Conservation (phyloP, 306 rosid species). For the Trifolium subterraneum region DNA sequence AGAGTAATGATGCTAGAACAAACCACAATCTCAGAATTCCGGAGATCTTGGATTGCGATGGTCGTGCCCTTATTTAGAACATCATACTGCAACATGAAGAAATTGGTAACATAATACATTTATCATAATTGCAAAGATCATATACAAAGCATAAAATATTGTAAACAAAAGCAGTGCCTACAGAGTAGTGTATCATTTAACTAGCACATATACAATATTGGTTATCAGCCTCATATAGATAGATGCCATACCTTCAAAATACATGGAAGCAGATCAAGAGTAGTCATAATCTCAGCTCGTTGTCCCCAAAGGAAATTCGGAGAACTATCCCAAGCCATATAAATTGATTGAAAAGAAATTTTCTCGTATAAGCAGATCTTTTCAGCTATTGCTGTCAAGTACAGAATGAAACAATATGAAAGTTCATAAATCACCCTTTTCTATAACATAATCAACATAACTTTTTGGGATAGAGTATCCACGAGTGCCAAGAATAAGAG, state of each 20-base stretch:
- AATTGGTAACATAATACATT: conserved; percentile 2
- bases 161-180: not conserved
- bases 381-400: conserved; percentile 60
- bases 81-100: conserved; percentile 61
- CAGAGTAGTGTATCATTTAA: conserved; percentile 30
- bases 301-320: conserved; percentile 63
- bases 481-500: conserved; percentile 10
- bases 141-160: conserved; percentile 20
- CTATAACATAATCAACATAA: conserved; percentile 21
- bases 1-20: conserved; percentile 44
- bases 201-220: conserved; percentile 27
- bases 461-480: not conserved
- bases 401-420: conserved; percentile 38
- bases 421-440: conserved; percentile 26
- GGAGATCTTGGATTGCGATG: conserved; percentile 61
- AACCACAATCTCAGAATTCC: conserved; percentile 58
- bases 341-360: conserved; percentile 67
- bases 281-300: conserved; percentile 62
- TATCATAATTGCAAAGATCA: conserved; percentile 30
- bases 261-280: conserved; percentile 68
- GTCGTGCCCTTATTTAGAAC: conserved; percentile 56
- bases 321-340: conserved; percentile 61
- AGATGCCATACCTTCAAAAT: conserved; percentile 62
- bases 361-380: conserved; percentile 68
- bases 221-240: conserved; percentile 21